These are phyloP conservation scores for Silene uniflora DNA, from an alignment of 148 eudicot species.

Conservation along the genomic window DNA sequence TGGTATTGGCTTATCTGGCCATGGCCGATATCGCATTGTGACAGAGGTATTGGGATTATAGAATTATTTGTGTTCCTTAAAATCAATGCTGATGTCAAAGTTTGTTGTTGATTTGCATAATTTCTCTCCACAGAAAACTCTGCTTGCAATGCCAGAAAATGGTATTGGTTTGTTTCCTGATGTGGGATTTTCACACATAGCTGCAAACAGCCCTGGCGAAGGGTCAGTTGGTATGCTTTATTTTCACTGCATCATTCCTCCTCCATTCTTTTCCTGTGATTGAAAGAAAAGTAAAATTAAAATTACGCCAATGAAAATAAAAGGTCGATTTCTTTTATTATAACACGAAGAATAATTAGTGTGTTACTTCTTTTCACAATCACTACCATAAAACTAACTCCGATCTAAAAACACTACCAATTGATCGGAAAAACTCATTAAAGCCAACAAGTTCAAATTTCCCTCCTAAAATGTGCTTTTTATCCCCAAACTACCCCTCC, in stretches of 20 bases:
- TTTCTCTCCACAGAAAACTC: constrained; percentile 53
- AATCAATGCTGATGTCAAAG: neutral
- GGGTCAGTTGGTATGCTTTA: constrained; percentile 75
- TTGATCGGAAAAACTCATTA: too few relatives aligned
- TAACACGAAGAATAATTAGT: neutral
- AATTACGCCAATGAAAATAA: neutral
- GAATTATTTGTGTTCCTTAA: neutral
- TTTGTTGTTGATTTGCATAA: constrained; percentile 7
- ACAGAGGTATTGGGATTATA: constrained; percentile 61
- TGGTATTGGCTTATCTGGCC: constrained; percentile 96
- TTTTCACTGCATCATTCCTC: neutral
- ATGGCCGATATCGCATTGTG: constrained; percentile 82
- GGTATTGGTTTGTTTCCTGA: constrained; percentile 97
- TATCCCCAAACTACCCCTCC: too few relatives aligned
- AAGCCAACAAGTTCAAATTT: too few relatives aligned
- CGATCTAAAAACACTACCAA: too few relatives aligned
- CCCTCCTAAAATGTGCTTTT: too few relatives aligned
- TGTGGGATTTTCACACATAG: constrained; percentile 93
- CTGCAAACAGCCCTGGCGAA: constrained; percentile 87
- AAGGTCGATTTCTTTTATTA: neutral
- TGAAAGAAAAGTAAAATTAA: neutral
- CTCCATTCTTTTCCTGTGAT: neutral
- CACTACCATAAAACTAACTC: too few relatives aligned
- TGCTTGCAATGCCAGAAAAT: constrained; percentile 98
- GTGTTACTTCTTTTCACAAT: neutral